Evolutionary conservation across 345 rosid genomes (phyloP).

Genomic region (Geranium brycei): DNA sequence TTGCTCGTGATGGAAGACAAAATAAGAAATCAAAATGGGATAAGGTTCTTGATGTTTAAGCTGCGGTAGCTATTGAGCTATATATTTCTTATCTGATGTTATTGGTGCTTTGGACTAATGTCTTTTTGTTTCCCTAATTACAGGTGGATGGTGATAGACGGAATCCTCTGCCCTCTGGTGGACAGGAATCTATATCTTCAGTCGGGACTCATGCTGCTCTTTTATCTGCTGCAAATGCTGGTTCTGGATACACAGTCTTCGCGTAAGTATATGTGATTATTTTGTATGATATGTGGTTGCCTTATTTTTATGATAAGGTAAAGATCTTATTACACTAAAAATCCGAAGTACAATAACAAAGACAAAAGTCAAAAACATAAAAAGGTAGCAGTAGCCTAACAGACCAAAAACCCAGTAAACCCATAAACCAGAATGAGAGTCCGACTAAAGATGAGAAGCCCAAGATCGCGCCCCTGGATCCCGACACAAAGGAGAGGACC

Average conservation of each 20-base stretch:
- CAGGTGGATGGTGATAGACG: constrained; percentile 74
- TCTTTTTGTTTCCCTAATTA: constrained; percentile 9
- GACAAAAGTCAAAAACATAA: no score
- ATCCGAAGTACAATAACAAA: no score
- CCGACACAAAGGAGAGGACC: no score
- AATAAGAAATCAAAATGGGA: constrained; percentile 97
- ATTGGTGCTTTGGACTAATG: not conserved
- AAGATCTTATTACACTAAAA: no score
- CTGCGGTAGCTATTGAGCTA: not conserved
- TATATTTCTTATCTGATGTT: not conserved
- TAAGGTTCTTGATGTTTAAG: constrained; percentile 32
- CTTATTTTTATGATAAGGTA: not conserved
- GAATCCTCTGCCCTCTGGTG: constrained; percentile 40
- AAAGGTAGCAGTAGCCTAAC: no score
- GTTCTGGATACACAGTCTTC: constrained; percentile 79
- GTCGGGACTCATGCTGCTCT: constrained; percentile 46
- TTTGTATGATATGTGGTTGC: not conserved
- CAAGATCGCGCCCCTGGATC: no score
- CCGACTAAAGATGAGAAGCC: no score
- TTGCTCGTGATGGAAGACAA: constrained; percentile 53
- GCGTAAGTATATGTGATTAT: constrained; percentile 41
- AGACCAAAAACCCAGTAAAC: no score
- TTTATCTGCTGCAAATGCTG: constrained; percentile 60
- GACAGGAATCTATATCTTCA: constrained; percentile 49
- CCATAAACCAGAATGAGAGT: no score